Evolutionary conservation across 371 early-diverging fungal species (phyloP).

Genomic region (Actinomortierella wolfii): DNA sequence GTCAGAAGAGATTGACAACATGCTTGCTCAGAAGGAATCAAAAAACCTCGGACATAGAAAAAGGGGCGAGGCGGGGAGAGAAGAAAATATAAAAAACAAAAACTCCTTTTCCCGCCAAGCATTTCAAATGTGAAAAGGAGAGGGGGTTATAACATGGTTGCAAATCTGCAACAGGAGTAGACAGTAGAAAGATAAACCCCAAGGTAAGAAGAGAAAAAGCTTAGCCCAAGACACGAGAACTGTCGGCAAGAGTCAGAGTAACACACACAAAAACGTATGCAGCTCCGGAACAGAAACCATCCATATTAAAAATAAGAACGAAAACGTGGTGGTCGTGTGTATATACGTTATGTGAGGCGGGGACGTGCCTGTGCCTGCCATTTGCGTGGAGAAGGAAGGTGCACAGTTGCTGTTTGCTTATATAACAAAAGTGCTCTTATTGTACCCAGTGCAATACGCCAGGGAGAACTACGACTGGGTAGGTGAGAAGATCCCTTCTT

Average conservation of each 20-base stretch:
- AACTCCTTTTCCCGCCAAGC: too few relatives aligned
- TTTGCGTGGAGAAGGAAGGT: not conserved
- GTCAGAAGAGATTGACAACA: not conserved
- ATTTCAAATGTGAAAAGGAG: too few relatives aligned
- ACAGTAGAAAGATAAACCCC: not conserved
- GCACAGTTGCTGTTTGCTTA: not conserved
- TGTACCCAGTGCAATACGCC: constrained; percentile 3
- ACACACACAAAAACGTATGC: too few relatives aligned
- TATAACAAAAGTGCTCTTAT: not conserved
- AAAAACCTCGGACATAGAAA: too few relatives aligned
- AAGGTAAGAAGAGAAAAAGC: not conserved
- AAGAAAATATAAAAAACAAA: too few relatives aligned
- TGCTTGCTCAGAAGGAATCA: too few relatives aligned
- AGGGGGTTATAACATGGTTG: not conserved
- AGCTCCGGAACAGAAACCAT: too few relatives aligned
- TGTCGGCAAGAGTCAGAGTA: too few relatives aligned
- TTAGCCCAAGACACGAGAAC: too few relatives aligned
- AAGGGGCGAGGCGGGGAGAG: too few relatives aligned
- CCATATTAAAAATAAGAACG: not conserved
- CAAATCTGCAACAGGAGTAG: not conserved
- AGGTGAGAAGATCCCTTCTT: not conserved
- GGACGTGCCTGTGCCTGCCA: too few relatives aligned
- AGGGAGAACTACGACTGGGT: not conserved
- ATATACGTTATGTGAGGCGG: not conserved
- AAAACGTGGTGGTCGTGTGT: not conserved